Base-by-base conservation (phyloP, 2,329 filamentous ascomycete species). In the Pseudocercospora fijiensis region DNA sequence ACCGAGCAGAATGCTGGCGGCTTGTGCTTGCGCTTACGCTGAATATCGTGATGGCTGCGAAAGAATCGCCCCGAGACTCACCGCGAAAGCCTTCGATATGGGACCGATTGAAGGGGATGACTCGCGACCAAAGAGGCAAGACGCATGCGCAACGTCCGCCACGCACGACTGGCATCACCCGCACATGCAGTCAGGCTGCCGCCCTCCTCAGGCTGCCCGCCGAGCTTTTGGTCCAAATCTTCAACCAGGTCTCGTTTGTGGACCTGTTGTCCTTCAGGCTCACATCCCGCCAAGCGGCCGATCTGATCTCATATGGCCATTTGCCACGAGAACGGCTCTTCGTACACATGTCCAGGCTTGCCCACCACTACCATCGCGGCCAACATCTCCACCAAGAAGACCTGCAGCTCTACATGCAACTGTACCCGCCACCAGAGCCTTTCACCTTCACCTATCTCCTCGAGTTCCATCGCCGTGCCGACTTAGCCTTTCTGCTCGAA, bases 371-470 rank as follows among this genome's bases (percentile, higher is more conserved):
- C 13, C 37, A 41, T 41, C 37, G 37, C 37, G 16, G 18, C 8
- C 37, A 53, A 41, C 20, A 1, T 11, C 49, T 30, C 11, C 45
- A n/a, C 8, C 55, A 57, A 30, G 43, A 58, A 37, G 30, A 55
- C 24, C n/a, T 63, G 10, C 41, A 28, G 28, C 28, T 64, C n/a
- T 60, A 61, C 27, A n/a, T 57, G 4, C n/a, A 53, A 20, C 52
- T 64, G 7, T 64, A 64, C 27, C 62, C 62, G 18, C 57, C 62
- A 7, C 58, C 62, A 1, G 13, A 53, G 24, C 51, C 57, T 10
- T 26, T 60, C 13, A 58, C 62, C 7, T 24, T 60, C 16, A 53
- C 53, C 1, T 64, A 64, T 20, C 41, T 64, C 6, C 11, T 64
- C 8, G 41, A 60, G 22, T 45, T 60, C 33, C 27, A 56, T n/a